Evolutionary conservation across 2,329 filamentous ascomycete genomes (phyloP).

Genomic region (Sporothrix phasma): DNA sequence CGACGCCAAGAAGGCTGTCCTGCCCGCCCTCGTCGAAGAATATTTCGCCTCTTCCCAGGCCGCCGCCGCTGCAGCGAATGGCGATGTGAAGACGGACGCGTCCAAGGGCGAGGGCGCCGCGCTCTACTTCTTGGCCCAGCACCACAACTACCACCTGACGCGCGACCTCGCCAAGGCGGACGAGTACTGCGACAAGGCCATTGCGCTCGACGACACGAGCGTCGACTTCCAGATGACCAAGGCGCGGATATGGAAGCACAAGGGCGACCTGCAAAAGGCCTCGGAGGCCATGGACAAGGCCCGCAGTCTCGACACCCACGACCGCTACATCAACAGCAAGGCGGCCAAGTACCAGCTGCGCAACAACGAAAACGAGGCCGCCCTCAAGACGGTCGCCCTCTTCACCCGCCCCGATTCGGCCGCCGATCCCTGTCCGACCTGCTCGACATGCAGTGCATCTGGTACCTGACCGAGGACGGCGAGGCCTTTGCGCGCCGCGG

Average conservation of each 20-base stretch:
- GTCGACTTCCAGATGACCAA: conserved; percentile 94
- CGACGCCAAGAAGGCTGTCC: conserved; percentile 61
- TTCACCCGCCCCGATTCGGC: conserved; percentile 88
- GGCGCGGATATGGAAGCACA: conserved; percentile 88
- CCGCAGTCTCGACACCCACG: conserved; percentile 73
- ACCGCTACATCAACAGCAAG: conserved; percentile 98
- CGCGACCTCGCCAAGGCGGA: conserved; percentile 74
- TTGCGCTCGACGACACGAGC: conserved; percentile 66
- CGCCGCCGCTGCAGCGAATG: conserved; percentile 29
- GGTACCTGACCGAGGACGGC: conserved; percentile 92
- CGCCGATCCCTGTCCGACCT: conserved; percentile 85
- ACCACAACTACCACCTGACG: conserved; percentile 88
- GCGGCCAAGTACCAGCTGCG: conserved; percentile 92
- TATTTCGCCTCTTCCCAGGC: conserved; percentile 52
- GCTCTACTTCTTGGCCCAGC: conserved; percentile 88
- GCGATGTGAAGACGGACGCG: conserved; percentile 35
- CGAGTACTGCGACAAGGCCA: conserved; percentile 72
- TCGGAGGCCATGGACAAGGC: conserved; percentile 83
- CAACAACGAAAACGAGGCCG: conserved; percentile 81
- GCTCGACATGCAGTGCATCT: conserved; percentile 96
- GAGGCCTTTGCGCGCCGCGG: conserved; percentile 76
- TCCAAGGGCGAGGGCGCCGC: conserved; percentile 64
- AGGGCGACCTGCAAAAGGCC: conserved; percentile 68
- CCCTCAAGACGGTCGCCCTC: conserved; percentile 78
- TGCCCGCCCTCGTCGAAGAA: conserved; percentile 66